phyloP scores from a whole-genome alignment of 495 filamentous ascomycete species.

The Apodospora peruviana region DNA sequence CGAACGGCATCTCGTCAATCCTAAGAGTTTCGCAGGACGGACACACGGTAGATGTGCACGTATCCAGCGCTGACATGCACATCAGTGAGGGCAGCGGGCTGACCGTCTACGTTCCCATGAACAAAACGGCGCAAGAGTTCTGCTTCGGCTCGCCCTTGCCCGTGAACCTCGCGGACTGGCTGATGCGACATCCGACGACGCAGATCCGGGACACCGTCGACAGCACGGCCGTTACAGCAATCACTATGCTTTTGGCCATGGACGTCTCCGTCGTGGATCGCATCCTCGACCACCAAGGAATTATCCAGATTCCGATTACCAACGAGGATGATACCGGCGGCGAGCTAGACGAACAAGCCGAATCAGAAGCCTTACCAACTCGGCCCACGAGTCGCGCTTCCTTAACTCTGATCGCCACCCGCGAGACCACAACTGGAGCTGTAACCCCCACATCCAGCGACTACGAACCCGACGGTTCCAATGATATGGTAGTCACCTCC shows the following conservation, averaged over 20 bases:
- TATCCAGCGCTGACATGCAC: too few species aligned
- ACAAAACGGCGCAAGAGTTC: slow-evolving; percentile 26
- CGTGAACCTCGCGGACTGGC: slow-evolving; percentile 22
- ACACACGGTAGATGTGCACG: slow-evolving; percentile 17
- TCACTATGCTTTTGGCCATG: neutral
- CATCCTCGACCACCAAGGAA: slow-evolving; percentile 1
- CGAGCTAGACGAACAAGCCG: neutral
- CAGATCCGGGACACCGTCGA: slow-evolving; percentile 9
- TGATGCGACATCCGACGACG: slow-evolving; percentile 27
- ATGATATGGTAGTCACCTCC: neutral
- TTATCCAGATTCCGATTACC: neutral
- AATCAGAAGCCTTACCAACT: neutral
- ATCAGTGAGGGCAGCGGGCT: slow-evolving; percentile 20
- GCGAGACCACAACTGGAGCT: neutral
- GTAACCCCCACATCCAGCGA: neutral
- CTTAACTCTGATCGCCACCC: neutral
- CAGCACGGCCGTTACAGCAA: neutral
- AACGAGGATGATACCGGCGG: neutral
- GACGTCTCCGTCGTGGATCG: neutral
- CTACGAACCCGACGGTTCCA: neutral
- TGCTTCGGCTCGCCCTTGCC: slow-evolving; percentile 31
- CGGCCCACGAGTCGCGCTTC: too few species aligned
- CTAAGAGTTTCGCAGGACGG: slow-evolving; percentile 22
- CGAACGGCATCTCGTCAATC: slow-evolving; percentile 25
- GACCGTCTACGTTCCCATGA: slow-evolving; percentile 32